Conservation (phyloP, 2,329 filamentous ascomycete genomes). For the Xylariaceae sp. region DNA sequence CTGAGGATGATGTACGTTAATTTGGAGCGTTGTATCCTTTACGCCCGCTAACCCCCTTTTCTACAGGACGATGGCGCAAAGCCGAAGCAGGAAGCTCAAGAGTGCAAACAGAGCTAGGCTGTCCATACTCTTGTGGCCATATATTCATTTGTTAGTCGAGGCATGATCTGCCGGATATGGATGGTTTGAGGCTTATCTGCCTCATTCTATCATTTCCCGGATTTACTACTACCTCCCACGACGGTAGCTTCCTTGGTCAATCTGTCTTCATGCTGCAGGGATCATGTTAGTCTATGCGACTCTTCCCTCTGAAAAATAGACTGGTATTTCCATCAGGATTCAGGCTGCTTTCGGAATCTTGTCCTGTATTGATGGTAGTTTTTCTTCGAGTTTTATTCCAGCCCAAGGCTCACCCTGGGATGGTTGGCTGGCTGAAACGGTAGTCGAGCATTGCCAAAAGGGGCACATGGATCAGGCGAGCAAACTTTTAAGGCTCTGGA, state of each 20-base stretch:
- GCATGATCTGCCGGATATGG: conserved; percentile 11
- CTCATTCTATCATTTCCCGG: conserved; percentile 15
- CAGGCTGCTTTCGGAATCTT: conserved; percentile 42
- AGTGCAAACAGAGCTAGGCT: conserved; percentile 92
- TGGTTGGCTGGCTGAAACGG: conserved; percentile 31
- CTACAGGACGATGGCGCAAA: conserved; percentile 83
- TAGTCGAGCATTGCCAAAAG: conserved; percentile 31
- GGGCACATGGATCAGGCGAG: conserved; percentile 30
- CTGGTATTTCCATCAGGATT: conserved; percentile 41
- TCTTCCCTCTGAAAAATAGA: conserved; percentile 40
- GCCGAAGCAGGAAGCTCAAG: conserved; percentile 91
- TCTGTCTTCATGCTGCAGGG: conserved; percentile 41
- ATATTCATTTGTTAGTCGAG: conserved; percentile 18
- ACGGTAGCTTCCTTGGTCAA: conserved; percentile 26
- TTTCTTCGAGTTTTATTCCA: conserved; percentile 39
- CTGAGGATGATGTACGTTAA: conserved; percentile 74
- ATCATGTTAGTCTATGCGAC: conserved; percentile 34
- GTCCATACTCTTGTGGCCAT: conserved; percentile 1
- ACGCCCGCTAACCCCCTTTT: conserved; percentile 31
- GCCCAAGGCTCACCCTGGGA: conserved; percentile 32
- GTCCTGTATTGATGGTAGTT: conserved; percentile 44
- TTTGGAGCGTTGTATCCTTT: not conserved
- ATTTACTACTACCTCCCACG: not conserved
- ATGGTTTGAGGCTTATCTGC: conserved; percentile 17
- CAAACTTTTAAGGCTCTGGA: conserved; percentile 30